Evolutionary conservation across 306 rosid species (phyloP), one percentile per base, ranked within the genome.

Genomic region (Geum urbanum): DNA sequence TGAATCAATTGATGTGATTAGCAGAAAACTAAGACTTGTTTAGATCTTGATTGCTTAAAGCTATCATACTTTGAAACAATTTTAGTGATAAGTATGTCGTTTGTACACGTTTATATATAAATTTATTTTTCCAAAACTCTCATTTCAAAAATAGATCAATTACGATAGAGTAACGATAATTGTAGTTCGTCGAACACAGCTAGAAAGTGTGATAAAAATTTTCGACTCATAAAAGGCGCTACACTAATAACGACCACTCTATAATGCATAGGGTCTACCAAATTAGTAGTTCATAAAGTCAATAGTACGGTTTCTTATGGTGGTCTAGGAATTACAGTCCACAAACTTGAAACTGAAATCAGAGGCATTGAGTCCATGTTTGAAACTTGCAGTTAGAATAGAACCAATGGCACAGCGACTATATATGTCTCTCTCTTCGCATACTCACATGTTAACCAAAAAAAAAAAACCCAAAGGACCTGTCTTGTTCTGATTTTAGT

Each of bases 361-460:
- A 67, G 63, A 78, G 77, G 37, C 48, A n/a, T 53, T 18, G 20
- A 76, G 82, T 76, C 71, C 58, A 78, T 74, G 81, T 66, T 85
- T 84, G 61, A 81, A 84, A 80, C 58, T 74, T 69, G 77, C 70
- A 80, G 84, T 82, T 79, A 66, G 80, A 80, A 72, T 73, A 54
- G 51, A 89, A 84, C 78, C 70, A 63, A 49, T 68, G 11, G 6
- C 39, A 40, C 37, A 59, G 9, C 6, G 63, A 57, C 32, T 32
- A 32, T 32, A 32, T 32, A 32, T 32, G 37, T 32, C 74, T 46
- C 82, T 69, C 79, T 74, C 72, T 47, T 45, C 83, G 70, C 76
- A 79, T 67, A 79, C 77, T 89, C 96, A 92, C 94, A 86, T 85
- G 96, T 83, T 72, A 57, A 86, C 66, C 78, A 68, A n/a, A n/a